Evolutionary conservation across 768 basidiomycete genomes (phyloP).

Genomic region (Imleria badia): DNA sequence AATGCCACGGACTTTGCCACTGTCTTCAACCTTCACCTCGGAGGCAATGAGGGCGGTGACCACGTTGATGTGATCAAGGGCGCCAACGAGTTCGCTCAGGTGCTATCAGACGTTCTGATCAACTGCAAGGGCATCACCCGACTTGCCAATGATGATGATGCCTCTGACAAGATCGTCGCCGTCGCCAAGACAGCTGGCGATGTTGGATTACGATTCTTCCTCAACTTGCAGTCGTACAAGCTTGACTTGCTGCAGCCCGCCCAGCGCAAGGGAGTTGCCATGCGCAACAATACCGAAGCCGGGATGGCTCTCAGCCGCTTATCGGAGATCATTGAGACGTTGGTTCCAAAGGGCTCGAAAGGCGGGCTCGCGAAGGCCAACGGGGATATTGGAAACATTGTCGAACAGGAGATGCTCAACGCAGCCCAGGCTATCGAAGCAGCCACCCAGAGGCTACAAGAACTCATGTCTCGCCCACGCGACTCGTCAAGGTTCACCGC

Average conservation of each 20-base stretch:
- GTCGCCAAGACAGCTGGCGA: slow-evolving; percentile 87
- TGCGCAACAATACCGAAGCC: slow-evolving; percentile 85
- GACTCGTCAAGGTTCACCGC: slow-evolving; percentile 87
- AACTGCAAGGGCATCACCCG: slow-evolving; percentile 97
- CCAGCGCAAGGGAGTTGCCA: slow-evolving; percentile 82
- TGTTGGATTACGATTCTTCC: slow-evolving; percentile 87
- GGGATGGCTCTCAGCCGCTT: slow-evolving; percentile 81
- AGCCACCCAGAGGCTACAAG: slow-evolving; percentile 86
- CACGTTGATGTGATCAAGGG: slow-evolving; percentile 98
- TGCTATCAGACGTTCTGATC: slow-evolving; percentile 85
- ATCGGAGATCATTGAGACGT: slow-evolving; percentile 80
- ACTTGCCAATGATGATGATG: slow-evolving; percentile 86
- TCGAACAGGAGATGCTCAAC: slow-evolving; percentile 93
- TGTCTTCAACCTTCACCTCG: slow-evolving; percentile 87
- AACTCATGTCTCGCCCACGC: slow-evolving; percentile 88
- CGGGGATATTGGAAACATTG: slow-evolving; percentile 93
- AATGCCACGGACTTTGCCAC: slow-evolving; percentile 97
- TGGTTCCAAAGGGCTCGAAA: slow-evolving; percentile 83
- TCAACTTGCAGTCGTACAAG: slow-evolving; percentile 95
- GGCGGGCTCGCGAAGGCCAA: slow-evolving; percentile 71
- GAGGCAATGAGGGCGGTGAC: slow-evolving; percentile 85
- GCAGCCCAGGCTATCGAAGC: slow-evolving; percentile 92
- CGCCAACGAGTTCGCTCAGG: slow-evolving; percentile 95
- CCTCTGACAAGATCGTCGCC: slow-evolving; percentile 83
- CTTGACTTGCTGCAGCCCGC: slow-evolving; percentile 72